These are phyloP conservation scores for Clavulina sp. DNA, from an alignment of 768 basidiomycete genomes.

Conservation along the genomic window DNA sequence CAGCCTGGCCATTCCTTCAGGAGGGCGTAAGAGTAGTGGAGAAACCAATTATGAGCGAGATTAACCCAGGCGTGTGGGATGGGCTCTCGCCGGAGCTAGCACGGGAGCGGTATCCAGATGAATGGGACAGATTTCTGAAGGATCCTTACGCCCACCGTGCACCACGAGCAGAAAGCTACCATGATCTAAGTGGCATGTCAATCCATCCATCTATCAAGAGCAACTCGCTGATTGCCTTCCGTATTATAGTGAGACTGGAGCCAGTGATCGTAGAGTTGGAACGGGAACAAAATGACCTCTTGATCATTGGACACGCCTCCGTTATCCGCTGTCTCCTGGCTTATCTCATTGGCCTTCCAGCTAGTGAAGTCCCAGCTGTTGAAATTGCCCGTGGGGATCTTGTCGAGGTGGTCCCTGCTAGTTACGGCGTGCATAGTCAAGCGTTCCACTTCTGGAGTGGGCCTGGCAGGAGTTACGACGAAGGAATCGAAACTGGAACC, in stretches of 20 bases:
- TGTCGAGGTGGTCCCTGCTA: slow-evolving; percentile 80
- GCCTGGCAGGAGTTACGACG: slow-evolving; percentile 37
- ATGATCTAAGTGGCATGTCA: slow-evolving; percentile 65
- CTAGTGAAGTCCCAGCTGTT: slow-evolving; percentile 92
- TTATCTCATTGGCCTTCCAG: slow-evolving; percentile 83
- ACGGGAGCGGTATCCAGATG: slow-evolving; percentile 75
- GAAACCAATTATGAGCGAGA: slow-evolving; percentile 93
- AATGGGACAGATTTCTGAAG: slow-evolving; percentile 81
- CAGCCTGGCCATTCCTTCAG: slow-evolving; percentile 75
- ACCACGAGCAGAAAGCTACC: slow-evolving; percentile 91
- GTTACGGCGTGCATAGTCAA: slow-evolving; percentile 77
- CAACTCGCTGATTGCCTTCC: neutral
- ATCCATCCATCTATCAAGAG: neutral
- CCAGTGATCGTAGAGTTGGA: slow-evolving; percentile 86
- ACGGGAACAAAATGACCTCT: slow-evolving; percentile 79
- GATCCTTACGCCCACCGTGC: slow-evolving; percentile 90
- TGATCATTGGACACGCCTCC: slow-evolving; percentile 94
- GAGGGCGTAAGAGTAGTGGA: slow-evolving; percentile 50
- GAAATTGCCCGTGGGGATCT: slow-evolving; percentile 93
- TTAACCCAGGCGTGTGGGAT: slow-evolving; percentile 97
- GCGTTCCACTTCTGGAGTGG: slow-evolving; percentile 85
- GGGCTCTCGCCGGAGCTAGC: slow-evolving; percentile 84
- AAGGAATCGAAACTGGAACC: slow-evolving; percentile 33
- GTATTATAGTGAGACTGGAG: slow-evolving; percentile 68
- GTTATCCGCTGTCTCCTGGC: slow-evolving; percentile 93